Evolutionary conservation across 2,329 filamentous ascomycete genomes (phyloP).

Genomic region (Colletotrichum somersetense): DNA sequence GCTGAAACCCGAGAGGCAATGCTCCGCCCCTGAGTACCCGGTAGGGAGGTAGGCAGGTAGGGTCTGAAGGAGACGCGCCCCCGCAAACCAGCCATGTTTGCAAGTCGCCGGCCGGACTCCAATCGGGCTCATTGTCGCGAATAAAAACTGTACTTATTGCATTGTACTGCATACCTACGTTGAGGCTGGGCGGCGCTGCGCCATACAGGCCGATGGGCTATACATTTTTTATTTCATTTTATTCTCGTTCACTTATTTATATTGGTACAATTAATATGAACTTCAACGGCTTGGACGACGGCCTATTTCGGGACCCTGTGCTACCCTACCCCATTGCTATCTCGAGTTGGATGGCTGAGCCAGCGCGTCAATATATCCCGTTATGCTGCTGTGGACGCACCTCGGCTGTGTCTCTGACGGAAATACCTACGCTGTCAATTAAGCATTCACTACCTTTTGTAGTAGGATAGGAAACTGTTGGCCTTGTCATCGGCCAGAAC

Average conservation of each 20-base stretch:
- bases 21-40: background rate
- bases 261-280: background rate
- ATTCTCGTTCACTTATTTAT: too few species aligned
- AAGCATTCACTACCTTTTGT: too few species aligned
- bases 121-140: background rate
- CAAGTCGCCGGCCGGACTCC: background rate
- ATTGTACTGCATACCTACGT: background rate
- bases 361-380: conserved; percentile 3
- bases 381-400: conserved; percentile 11
- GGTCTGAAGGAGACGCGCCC: background rate
- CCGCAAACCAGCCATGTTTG: background rate
- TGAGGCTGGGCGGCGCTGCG: background rate
- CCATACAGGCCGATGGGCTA: conserved; percentile 10
- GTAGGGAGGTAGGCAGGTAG: too few species aligned
- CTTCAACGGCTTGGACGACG: conserved; percentile 3
- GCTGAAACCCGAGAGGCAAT: background rate
- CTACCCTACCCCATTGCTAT: conserved; percentile 7
- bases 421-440: background rate
- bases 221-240: background rate
- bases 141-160: background rate
- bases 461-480: background rate
- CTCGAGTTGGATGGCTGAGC: conserved; percentile 27
- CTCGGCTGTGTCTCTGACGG: background rate
- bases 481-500: background rate
- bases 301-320: background rate